A percentile compares a stretch with the other conserved stretches of the same genome.
phyloP scores from a whole-genome alignment of 2,329 filamentous ascomycete species.

The Fusarium phyllophilum region DNA sequence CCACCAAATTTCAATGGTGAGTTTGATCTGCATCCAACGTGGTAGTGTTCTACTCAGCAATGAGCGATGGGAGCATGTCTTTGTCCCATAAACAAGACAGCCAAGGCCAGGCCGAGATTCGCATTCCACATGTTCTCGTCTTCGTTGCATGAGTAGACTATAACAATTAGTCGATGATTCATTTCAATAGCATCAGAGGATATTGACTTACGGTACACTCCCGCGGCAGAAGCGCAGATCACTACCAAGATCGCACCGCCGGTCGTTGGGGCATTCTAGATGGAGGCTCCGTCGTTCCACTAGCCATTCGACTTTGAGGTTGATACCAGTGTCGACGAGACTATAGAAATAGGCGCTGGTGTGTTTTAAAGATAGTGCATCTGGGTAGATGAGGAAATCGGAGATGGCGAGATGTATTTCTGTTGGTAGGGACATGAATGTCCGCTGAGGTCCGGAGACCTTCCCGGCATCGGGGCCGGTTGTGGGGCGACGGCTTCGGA shows the following conservation, averaged over 20 bases:
- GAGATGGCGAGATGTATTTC: conserved; percentile 75
- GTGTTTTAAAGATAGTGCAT: conserved; percentile 77
- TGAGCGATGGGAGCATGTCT: conserved; percentile 57
- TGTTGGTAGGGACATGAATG: conserved; percentile 64
- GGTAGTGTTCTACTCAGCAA: conserved; percentile 57
- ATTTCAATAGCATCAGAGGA: neutral
- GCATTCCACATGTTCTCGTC: conserved; percentile 70
- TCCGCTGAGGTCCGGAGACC: neutral
- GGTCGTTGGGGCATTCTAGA: conserved; percentile 71
- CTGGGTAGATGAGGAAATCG: conserved; percentile 71
- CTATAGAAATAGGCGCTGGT: conserved; percentile 70
- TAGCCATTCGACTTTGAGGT: conserved; percentile 75
- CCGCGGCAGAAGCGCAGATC: conserved; percentile 70
- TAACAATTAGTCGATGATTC: neutral
- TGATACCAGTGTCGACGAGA: conserved; percentile 72
- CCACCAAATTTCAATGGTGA: conserved; percentile 62
- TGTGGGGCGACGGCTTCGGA: conserved; percentile 40
- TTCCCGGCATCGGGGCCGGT: conserved; percentile 25
- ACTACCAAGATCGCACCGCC: conserved; percentile 66
- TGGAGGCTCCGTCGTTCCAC: conserved; percentile 70
- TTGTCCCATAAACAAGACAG: conserved; percentile 64
- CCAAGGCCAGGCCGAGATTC: conserved; percentile 66
- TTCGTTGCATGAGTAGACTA: conserved; percentile 67
- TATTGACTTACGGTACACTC: conserved; percentile 63
- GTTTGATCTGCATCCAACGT: conserved; percentile 56